A percentile compares a stretch with the other conserved stretches of the same genome.
Conservation (phyloP, 768 basidiomycete species). For the Polyporus arcularius region DNA sequence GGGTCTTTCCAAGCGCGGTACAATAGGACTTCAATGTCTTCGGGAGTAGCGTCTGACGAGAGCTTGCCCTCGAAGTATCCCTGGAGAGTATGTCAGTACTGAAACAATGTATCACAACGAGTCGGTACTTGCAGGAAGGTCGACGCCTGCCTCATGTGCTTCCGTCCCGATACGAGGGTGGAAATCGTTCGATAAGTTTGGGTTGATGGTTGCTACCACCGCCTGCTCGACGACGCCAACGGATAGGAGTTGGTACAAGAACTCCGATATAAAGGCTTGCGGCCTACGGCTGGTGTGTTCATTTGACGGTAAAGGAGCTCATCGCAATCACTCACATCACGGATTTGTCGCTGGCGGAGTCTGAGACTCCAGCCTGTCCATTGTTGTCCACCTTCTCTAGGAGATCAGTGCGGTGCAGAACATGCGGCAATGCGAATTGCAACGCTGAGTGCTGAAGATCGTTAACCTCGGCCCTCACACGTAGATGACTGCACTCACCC, state of each 20-base stretch:
- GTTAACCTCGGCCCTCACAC: background rate
- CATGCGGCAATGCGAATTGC: constrained; percentile 49
- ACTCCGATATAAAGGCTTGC: constrained; percentile 39
- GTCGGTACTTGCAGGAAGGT: constrained; percentile 51
- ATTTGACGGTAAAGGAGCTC: background rate
- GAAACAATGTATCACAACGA: background rate
- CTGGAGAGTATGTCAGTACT: constrained; percentile 31
- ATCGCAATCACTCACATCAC: constrained; percentile 11
- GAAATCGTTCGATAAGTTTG: constrained; percentile 48
- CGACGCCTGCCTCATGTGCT: constrained; percentile 58
- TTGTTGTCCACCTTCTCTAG: constrained; percentile 52
- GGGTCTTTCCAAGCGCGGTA: constrained; percentile 55
- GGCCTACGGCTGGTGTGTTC: constrained; percentile 3
- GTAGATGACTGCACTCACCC: constrained; percentile 43
- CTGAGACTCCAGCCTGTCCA: constrained; percentile 17
- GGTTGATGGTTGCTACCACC: constrained; percentile 54
- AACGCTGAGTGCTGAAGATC: constrained; percentile 39
- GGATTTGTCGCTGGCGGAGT: constrained; percentile 13
- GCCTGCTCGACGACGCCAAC: constrained; percentile 56
- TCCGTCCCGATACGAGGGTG: constrained; percentile 54
- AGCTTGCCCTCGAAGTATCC: constrained; percentile 61
- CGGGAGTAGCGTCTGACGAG: constrained; percentile 46
- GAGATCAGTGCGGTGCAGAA: constrained; percentile 55
- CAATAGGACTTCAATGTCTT: constrained; percentile 38
- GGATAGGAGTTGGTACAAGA: constrained; percentile 57